Percentiles rank a stretch among this genome's conserved stretches.
Evolutionary conservation across 805 yeast genomes (phyloP).

Genomic region (Ogataea paradorogensis): DNA sequence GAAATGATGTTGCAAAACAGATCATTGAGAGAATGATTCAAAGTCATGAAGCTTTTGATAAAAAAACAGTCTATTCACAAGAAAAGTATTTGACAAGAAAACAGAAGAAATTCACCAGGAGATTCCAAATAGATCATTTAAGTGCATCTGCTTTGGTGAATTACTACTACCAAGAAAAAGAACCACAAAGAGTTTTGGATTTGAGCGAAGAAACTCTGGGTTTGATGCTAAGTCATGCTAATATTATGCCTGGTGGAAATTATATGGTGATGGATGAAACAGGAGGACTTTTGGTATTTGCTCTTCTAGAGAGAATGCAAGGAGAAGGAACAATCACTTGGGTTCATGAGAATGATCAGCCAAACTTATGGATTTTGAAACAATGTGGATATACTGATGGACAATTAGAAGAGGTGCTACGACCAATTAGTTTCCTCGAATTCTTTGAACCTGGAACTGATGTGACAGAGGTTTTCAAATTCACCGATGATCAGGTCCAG

Average conservation of each 20-base stretch:
- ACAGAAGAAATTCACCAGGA: slow-evolving; percentile 83
- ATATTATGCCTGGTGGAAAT: slow-evolving; percentile 84
- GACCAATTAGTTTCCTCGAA: slow-evolving; percentile 74
- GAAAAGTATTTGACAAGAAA: slow-evolving; percentile 89
- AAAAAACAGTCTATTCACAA: slow-evolving; percentile 86
- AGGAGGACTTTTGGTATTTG: slow-evolving; percentile 85
- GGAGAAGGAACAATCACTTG: slow-evolving; percentile 69
- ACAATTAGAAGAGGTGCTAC: slow-evolving; percentile 51
- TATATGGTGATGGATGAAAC: slow-evolving; percentile 90
- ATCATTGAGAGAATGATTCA: slow-evolving; percentile 80
- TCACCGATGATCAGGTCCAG: slow-evolving; percentile 50
- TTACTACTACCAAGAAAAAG: slow-evolving; percentile 69
- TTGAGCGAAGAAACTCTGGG: slow-evolving; percentile 85
- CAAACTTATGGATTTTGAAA: slow-evolving; percentile 69
- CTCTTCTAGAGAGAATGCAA: slow-evolving; percentile 87
- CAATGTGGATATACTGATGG: slow-evolving; percentile 62
- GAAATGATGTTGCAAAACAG: slow-evolving; percentile 62
- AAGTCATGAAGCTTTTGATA: slow-evolving; percentile 81
- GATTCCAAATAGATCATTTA: slow-evolving; percentile 77
- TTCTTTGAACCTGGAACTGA: slow-evolving; percentile 73
- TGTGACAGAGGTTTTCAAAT: slow-evolving; percentile 40
- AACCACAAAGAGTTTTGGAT: slow-evolving; percentile 67
- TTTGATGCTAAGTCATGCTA: slow-evolving; percentile 69
- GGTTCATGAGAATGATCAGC: slow-evolving; percentile 90
- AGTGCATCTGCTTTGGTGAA: slow-evolving; percentile 69